phyloP scores from a whole-genome alignment of 108 stramenopile species.

The Cyclotella sp. region DNA sequence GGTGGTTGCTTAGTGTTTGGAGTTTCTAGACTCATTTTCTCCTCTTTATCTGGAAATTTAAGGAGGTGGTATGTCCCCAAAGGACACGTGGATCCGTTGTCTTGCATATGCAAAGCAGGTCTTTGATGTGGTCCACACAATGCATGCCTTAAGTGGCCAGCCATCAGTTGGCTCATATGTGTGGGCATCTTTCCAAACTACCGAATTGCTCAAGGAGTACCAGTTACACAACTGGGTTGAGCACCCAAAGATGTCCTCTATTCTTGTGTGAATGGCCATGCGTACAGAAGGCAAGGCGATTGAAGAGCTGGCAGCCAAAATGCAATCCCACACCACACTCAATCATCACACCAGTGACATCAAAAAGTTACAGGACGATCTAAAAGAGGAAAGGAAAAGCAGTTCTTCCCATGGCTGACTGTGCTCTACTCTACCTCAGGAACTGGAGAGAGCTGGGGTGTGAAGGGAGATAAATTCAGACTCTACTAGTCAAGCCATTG shows the following conservation, averaged over 20 bases:
- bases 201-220: slow-evolving; percentile 7
- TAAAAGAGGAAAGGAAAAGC: not conserved
- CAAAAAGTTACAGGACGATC: slow-evolving; percentile 7
- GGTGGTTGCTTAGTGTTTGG: not conserved
- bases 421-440: not conserved
- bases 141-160: not conserved
- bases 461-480: not conserved
- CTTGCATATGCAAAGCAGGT: not conserved
- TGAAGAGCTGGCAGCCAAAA: not conserved
- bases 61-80: slow-evolving; percentile 1
- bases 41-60: not conserved
- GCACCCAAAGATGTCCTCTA: slow-evolving; percentile 11
- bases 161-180: not conserved
- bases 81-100: slow-evolving; percentile 6
- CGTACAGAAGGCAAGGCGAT: not conserved
- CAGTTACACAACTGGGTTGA: slow-evolving; percentile 1
- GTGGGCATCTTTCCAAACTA: not conserved
- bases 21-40: slow-evolving; percentile 3
- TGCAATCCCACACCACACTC: not conserved
- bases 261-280: slow-evolving; percentile 10
- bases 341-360: slow-evolving; percentile 5
- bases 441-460: not conserved
- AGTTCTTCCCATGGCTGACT: not conserved
- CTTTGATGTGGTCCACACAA: not conserved
- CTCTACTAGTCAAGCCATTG: not conserved